Conservation (phyloP, 2,329 filamentous ascomycete species). For the Parasarocladium wereldwijsianum region DNA sequence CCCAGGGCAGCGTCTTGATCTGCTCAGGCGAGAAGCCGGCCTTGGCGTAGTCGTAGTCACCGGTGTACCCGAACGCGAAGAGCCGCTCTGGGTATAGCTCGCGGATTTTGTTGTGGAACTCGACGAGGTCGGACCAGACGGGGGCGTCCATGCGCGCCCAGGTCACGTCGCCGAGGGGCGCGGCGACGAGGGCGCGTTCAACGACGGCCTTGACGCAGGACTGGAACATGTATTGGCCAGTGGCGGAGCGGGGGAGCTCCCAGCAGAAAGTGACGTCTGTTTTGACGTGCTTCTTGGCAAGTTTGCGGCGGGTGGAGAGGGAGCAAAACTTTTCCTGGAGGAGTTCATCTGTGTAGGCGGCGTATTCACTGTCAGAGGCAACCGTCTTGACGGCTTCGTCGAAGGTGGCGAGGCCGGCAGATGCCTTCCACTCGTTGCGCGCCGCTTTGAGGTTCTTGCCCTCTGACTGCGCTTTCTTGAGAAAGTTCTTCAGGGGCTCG, state of each 20-base stretch:
- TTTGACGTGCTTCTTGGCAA: conserved; percentile 11
- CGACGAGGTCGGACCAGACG: conserved; percentile 19
- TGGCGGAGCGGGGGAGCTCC: conserved; percentile 18
- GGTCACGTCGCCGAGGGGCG: conserved; percentile 20
- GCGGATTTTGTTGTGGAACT: conserved; percentile 20
- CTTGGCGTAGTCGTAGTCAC: conserved; percentile 18
- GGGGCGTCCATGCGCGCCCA: conserved; percentile 21
- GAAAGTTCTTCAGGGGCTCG: conserved; percentile 2
- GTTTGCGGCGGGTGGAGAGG: conserved; percentile 5
- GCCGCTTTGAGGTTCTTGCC: conserved; percentile 13
- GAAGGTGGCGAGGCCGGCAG: conserved; percentile 16
- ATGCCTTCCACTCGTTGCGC: conserved; percentile 16
- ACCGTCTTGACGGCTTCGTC: conserved; percentile 18
- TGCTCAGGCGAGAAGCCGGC: conserved; percentile 18
- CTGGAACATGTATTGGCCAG: conserved; percentile 20
- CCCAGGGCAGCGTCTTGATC: conserved; percentile 15
- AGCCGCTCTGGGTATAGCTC: conserved; percentile 19
- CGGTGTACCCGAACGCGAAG: conserved; percentile 23
- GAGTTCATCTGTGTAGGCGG: conserved; percentile 9
- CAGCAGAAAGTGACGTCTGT: conserved; percentile 18
- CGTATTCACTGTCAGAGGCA: conserved; percentile 13
- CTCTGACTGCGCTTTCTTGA: conserved; percentile 8
- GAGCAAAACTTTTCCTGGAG: conserved; percentile 6
- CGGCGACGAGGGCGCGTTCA: conserved; percentile 17
- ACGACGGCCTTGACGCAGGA: conserved; percentile 16